Percentiles rank a stretch among this genome's conserved stretches.
Conservation (phyloP, 495 filamentous ascomycete genomes). For the Trypethelium eluteriae region DNA sequence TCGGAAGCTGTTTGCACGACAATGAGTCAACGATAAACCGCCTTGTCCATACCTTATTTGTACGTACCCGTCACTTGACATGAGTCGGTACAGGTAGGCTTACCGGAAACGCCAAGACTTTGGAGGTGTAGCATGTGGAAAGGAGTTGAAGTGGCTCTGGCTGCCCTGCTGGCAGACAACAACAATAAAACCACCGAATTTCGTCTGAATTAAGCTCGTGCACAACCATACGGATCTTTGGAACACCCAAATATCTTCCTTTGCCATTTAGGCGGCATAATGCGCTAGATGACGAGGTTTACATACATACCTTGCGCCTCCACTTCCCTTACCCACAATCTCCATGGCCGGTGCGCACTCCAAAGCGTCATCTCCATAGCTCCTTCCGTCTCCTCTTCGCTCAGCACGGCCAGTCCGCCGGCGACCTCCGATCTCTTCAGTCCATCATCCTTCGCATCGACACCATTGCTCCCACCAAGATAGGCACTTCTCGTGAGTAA, state of each 20-base stretch:
- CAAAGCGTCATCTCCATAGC: conserved; percentile 24
- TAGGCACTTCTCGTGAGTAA: conserved; percentile 12
- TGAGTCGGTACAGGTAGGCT: background rate
- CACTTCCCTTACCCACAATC: conserved; percentile 40
- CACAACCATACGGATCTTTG: no score
- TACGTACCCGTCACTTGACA: background rate
- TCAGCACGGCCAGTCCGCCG: conserved; percentile 24
- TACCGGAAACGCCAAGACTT: no score
- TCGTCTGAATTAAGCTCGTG: no score
- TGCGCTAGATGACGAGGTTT: conserved; percentile 42
- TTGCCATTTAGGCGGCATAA: background rate
- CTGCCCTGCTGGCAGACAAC: no score
- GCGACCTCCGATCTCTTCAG: conserved; percentile 7
- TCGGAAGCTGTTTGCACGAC: background rate
- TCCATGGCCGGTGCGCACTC: conserved; percentile 35
- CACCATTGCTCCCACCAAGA: conserved; percentile 13
- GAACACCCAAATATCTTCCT: no score
- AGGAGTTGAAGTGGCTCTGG: no score
- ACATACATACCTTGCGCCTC: conserved; percentile 33
- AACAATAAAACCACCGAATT: no score
- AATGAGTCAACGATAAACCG: background rate
- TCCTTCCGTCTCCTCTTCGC: conserved; percentile 26
- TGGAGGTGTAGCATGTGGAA: no score
- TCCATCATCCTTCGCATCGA: conserved; percentile 18
- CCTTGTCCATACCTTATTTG: background rate